Conservation (phyloP, 2,329 filamentous ascomycete species). For the Phialophora macrospora region DNA sequence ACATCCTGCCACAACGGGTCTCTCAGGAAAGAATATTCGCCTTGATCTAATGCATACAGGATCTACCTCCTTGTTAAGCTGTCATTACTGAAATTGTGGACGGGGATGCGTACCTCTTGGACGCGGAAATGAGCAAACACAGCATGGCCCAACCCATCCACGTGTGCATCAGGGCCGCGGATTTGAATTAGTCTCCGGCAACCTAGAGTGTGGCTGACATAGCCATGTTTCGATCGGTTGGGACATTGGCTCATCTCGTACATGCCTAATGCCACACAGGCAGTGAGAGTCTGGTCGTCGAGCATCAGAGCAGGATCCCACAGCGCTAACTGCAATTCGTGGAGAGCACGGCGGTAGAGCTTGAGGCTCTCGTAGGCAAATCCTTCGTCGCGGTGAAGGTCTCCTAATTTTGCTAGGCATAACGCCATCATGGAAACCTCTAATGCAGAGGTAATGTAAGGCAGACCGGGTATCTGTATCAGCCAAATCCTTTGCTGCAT, state of each 20-base stretch:
- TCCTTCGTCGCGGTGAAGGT: slow-evolving; percentile 33
- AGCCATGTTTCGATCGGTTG: slow-evolving; percentile 40
- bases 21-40: slow-evolving; percentile 41
- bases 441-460: slow-evolving; percentile 40
- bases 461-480: slow-evolving; percentile 39
- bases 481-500: slow-evolving; percentile 40
- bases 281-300: slow-evolving; percentile 45
- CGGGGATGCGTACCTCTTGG: slow-evolving; percentile 35
- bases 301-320: slow-evolving; percentile 43
- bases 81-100: slow-evolving; percentile 8
- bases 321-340: slow-evolving; percentile 45
- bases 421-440: slow-evolving; percentile 42
- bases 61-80: slow-evolving; percentile 39
- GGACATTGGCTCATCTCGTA: slow-evolving; percentile 48
- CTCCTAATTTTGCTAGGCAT: slow-evolving; percentile 41
- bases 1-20: slow-evolving; percentile 42
- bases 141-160: slow-evolving; percentile 43
- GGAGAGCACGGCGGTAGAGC: slow-evolving; percentile 45
- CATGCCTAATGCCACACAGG: slow-evolving; percentile 45
- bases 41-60: slow-evolving; percentile 40
- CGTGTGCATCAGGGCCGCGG: slow-evolving; percentile 44
- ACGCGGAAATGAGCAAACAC: slow-evolving; percentile 44
- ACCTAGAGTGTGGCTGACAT: slow-evolving; percentile 44
- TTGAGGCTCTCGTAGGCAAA: slow-evolving; percentile 41
- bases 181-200: slow-evolving; percentile 43